Conservation (phyloP, 2,329 filamentous ascomycete species). For the Diaporthe longicolla region DNA sequence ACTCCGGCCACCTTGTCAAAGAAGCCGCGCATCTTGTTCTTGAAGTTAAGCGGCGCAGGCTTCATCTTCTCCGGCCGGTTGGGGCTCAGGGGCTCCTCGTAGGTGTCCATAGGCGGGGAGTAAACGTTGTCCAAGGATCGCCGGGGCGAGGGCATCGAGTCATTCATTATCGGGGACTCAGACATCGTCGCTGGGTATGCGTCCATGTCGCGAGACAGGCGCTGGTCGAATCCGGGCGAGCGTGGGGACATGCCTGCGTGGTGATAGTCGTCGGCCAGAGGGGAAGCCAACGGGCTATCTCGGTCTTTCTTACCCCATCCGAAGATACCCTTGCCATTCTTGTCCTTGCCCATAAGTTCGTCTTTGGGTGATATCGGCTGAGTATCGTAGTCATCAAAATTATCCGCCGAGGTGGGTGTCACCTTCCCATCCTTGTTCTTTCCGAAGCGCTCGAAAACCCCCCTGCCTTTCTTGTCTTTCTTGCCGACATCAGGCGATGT, state of each 20-base stretch:
- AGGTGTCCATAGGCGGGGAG: conserved; percentile 5
- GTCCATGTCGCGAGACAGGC: not conserved
- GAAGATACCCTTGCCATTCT: not conserved
- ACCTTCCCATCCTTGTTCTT: not conserved
- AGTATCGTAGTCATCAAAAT: not conserved
- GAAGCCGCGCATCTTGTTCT: conserved; percentile 19
- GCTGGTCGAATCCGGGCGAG: not conserved
- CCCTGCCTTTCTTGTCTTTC: conserved; percentile 28
- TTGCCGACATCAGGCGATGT: not conserved
- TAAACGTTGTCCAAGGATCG: not conserved
- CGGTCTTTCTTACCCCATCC: conserved; percentile 2
- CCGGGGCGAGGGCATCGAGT: not conserved
- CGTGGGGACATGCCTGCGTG: not conserved
- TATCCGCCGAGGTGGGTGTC: not conserved
- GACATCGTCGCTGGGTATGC: not conserved
- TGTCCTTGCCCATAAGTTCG: not conserved
- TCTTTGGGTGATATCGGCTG: not conserved
- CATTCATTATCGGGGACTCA: not conserved
- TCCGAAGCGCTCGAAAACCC: not conserved
- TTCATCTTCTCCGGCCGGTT: conserved; percentile 12
- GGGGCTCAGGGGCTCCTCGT: not conserved
- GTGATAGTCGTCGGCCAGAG: not conserved
- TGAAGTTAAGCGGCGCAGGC: conserved; percentile 14
- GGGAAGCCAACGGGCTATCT: not conserved
- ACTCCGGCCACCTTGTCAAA: conserved; percentile 21